A percentile compares a stretch with the other conserved stretches of the same genome.
Conservation (phyloP, 306 rosid species). For the Lotus japonicus region DNA sequence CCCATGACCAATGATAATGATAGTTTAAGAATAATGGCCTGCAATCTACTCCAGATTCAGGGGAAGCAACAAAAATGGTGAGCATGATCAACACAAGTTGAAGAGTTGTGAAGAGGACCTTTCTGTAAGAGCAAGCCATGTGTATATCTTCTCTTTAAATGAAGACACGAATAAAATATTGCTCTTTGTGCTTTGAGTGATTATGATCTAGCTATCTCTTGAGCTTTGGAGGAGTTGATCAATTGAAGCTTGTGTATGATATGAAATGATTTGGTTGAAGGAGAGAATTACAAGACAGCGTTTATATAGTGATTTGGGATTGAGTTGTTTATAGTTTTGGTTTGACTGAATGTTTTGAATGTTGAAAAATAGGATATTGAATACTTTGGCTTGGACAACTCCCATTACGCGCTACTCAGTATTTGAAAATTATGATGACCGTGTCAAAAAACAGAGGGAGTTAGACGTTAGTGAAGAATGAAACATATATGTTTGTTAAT, state of each 20-base stretch:
- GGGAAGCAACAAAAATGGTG: background rate
- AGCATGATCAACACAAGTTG: background rate
- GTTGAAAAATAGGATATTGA: background rate
- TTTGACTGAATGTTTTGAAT: constrained; percentile 10
- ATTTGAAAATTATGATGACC: background rate
- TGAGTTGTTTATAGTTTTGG: background rate
- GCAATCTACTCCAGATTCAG: constrained; percentile 12
- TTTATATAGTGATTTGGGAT: constrained; percentile 4
- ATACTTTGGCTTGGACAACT: background rate
- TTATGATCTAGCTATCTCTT: background rate
- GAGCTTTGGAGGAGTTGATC: background rate
- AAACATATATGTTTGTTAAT: too few species aligned
- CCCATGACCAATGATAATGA: background rate
- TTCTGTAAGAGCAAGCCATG: constrained; percentile 13
- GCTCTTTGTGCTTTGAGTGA: background rate
- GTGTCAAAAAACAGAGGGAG: background rate
- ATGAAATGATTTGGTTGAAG: background rate
- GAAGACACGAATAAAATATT: background rate
- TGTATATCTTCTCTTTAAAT: background rate
- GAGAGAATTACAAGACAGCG: background rate
- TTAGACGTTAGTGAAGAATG: background rate
- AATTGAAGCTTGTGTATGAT: background rate
- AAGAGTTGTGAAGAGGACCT: background rate
- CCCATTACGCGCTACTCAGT: background rate
- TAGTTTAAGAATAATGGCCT: constrained; percentile 23